Evolutionary conservation across 192 early-diverging fungal species (phyloP), one percentile per base, ranked within the genome.

Genomic region (Backusella sp.): DNA sequence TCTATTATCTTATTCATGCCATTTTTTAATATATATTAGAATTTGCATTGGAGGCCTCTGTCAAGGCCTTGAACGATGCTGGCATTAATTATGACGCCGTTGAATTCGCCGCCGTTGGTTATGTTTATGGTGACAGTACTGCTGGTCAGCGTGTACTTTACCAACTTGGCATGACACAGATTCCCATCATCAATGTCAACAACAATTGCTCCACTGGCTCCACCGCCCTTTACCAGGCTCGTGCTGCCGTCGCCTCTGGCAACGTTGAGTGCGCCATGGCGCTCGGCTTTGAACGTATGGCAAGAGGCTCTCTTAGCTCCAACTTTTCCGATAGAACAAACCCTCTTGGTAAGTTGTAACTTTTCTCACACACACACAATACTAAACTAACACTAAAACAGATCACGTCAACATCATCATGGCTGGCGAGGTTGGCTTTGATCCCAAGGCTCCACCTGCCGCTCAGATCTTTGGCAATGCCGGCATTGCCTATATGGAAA

Each of bases 121-220:
- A 78, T 66, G 80, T 85, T 73, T 91, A 86, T 75, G 89, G 88
- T 59, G 91, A 93, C 74, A 86, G 84, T 15, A 92, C 91, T 15
- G 86, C 84, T 46, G 92, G 91, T 35, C 92, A 94, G 80, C 86
- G 92, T 34, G 88, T 85, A 3, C 74, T 94, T 30, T 92, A 93
- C 75, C 91, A 91, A 77, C 83, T 93, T n/a, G 92, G 91, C 21
- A 87, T 92, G 87, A 90, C 89, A 17, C 90, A 91, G 74, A 91
- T 91, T 67, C 90, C 90, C 12, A 84, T 85, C 21, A 82, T 85
- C 76, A 93, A 93, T 71, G 90, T 91, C 71, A 92, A 93, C 84
- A 94, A 94, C 87, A 92, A 92, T 79, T 92, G 92, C 83, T 88
- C 92, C 4, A 92, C 92, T 72, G 91, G 91, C 6, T 91, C 92